These are phyloP conservation scores for Gynandropsis gynandra DNA, from an alignment of 345 rosid species.

Conservation along the genomic window DNA sequence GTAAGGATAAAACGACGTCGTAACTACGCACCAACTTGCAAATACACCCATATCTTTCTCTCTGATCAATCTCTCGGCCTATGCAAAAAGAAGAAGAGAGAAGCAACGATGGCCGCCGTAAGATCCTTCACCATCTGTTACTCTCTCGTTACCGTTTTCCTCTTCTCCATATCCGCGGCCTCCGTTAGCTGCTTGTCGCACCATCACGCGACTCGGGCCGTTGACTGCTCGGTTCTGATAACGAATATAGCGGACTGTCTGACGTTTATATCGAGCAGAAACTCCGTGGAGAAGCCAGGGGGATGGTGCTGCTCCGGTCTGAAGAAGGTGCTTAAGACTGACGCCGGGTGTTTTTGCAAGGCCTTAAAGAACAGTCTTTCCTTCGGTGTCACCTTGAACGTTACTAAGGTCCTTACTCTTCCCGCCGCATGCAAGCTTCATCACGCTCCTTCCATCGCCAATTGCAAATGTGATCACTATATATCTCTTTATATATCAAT, in stretches of 20 bases:
- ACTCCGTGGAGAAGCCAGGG: conserved; percentile 12
- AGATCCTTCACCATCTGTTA: not conserved
- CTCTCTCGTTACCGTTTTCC: not conserved
- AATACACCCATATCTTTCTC: too few relatives aligned
- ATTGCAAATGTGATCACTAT: conserved; percentile 26
- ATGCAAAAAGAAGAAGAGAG: too few relatives aligned
- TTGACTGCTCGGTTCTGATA: conserved; percentile 34
- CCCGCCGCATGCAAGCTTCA: conserved; percentile 34
- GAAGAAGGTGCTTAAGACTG: conserved; percentile 23
- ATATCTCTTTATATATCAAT: not conserved
- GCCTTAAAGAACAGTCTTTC: conserved; percentile 29
- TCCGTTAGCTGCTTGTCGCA: conserved; percentile 23
- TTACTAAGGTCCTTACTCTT: conserved; percentile 33
- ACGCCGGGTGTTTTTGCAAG: conserved; percentile 36
- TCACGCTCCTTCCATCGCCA: conserved; percentile 25
- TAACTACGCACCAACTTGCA: too few relatives aligned
- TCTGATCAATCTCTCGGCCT: too few relatives aligned
- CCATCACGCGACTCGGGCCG: conserved; percentile 19
- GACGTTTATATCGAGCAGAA: conserved; percentile 23
- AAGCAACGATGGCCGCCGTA: conserved; percentile 13
- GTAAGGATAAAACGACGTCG: too few relatives aligned
- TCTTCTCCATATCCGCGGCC: conserved; percentile 8
- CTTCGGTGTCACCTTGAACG: conserved; percentile 34
- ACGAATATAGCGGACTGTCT: conserved; percentile 42
- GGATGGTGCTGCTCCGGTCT: conserved; percentile 37